Evolutionary conservation across 352 stramenopile species (phyloP), one percentile per base, ranked within the genome.

Genomic region (Pythium myriotylum): DNA sequence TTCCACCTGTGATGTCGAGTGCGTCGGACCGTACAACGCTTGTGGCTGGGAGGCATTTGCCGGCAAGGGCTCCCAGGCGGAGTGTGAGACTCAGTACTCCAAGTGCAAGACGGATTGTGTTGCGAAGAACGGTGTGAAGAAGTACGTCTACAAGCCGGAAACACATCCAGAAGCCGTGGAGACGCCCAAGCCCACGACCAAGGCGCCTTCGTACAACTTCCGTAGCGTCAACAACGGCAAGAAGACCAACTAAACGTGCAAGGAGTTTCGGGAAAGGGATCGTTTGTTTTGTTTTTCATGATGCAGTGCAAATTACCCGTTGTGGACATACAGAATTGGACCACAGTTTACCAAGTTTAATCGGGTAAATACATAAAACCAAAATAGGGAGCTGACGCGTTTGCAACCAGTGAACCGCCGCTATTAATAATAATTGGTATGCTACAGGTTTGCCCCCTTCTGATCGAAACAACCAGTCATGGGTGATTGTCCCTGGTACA

Each of bases 171-270:
- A 43, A 14, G 37, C 37, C 13, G 17, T 20, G 13, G 13, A 20
- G 13, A 43, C 37, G 37, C 37, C 37, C 5, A 43, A 43, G 37
- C 37, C 37, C 13, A 20, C 37, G 13, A 20, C 37, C 37, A 43
- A 43, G 37, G 17, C 37, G 37, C 37, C 37, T 7, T 43, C 37
- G 37, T 43, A 43, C 37, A 43, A 43, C 37, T 43, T 43, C 37
- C 37, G 37, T 20, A 43, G 37, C 37, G 37, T 43, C 37, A 14
- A 43, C 37, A 43, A 6, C 4, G 13, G 13, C 37, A 43, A 43
- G 13, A 43, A 43, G 37, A 35, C 29, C 29, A 35, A 35, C 29
- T 35, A 35, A 10, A 35, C n/a, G n/a, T n/a, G n/a, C n/a, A n/a
- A n/a, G n/a, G n/a, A n/a, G n/a, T n/a, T n/a, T n/a, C n/a, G n/a